These are phyloP conservation scores for Boletus hoseneyae DNA, from an alignment of 1,284 basidiomycete species.

Conservation along the genomic window DNA sequence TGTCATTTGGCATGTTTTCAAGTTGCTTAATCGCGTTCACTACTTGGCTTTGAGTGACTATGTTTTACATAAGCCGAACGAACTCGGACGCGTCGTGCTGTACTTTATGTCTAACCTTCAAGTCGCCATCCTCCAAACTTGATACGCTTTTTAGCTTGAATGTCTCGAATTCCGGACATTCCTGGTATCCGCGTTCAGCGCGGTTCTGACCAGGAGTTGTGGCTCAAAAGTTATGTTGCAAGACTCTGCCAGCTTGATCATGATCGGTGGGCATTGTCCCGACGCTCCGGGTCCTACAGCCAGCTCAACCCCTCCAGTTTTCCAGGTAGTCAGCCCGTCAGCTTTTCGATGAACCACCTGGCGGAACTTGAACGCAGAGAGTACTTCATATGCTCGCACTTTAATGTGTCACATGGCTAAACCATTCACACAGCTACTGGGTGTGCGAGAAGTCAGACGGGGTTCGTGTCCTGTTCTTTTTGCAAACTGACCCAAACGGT, in stretches of 20 bases:
- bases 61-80: conserved; percentile 27
- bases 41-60: background rate
- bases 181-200: conserved; percentile 57
- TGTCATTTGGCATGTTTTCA: conserved; percentile 20
- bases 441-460: conserved; percentile 99
- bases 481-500: conserved; percentile 66
- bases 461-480: conserved; percentile 83
- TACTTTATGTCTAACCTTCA: conserved; percentile 4
- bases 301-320: conserved; percentile 51
- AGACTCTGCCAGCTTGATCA: conserved; percentile 61
- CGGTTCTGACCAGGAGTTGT: conserved; percentile 54
- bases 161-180: conserved; percentile 58
- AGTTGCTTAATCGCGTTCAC: conserved; percentile 12
- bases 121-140: background rate
- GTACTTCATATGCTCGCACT: conserved; percentile 44
- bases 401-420: conserved; percentile 10
- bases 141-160: conserved; percentile 16
- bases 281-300: background rate
- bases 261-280: conserved; percentile 42
- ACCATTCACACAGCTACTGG: conserved; percentile 75
- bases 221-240: conserved; percentile 64
- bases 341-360: conserved; percentile 72
- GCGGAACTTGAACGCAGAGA: conserved; percentile 79
- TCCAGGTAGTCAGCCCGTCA: conserved; percentile 92
- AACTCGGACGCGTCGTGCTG: background rate